phyloP scores from a whole-genome alignment of 2,329 filamentous ascomycete species.

The Fusarium papillatum region DNA sequence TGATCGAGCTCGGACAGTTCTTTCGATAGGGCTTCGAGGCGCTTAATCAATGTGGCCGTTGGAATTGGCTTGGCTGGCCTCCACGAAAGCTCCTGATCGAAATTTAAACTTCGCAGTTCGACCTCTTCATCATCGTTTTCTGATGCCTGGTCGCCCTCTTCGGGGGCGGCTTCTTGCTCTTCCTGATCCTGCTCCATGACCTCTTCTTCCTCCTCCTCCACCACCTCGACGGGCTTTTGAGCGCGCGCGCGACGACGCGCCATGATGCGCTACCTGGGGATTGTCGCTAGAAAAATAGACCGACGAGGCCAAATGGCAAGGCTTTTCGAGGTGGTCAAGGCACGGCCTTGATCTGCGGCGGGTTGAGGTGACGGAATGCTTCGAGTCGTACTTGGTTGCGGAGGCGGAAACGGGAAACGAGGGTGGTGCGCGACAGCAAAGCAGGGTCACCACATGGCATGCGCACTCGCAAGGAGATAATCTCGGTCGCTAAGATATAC shows the following conservation, averaged over 20 bases:
- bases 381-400: constrained; percentile 28
- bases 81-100: constrained; percentile 92
- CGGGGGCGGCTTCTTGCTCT: constrained; percentile 34
- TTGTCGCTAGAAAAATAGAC: neutral
- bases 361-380: constrained; percentile 22
- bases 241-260: constrained; percentile 53
- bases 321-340: neutral
- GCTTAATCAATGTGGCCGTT: constrained; percentile 83
- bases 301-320: neutral
- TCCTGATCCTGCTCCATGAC: constrained; percentile 43
- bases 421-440: constrained; percentile 34
- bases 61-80: constrained; percentile 91
- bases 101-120: constrained; percentile 69
- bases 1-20: constrained; percentile 91
- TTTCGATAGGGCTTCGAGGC: constrained; percentile 84
- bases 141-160: constrained; percentile 28
- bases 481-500: constrained; percentile 6
- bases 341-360: constrained; percentile 12
- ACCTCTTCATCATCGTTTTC: constrained; percentile 41
- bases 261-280: constrained; percentile 46
- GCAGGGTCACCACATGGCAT: constrained; percentile 41
- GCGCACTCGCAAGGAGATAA: constrained; percentile 15
- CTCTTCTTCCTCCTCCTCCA: constrained; percentile 44
- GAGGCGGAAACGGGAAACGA: constrained; percentile 5
- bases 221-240: constrained; percentile 47